Evolutionary conservation across 345 rosid species (phyloP).

Genomic region (Leavenworthia alabamica): DNA sequence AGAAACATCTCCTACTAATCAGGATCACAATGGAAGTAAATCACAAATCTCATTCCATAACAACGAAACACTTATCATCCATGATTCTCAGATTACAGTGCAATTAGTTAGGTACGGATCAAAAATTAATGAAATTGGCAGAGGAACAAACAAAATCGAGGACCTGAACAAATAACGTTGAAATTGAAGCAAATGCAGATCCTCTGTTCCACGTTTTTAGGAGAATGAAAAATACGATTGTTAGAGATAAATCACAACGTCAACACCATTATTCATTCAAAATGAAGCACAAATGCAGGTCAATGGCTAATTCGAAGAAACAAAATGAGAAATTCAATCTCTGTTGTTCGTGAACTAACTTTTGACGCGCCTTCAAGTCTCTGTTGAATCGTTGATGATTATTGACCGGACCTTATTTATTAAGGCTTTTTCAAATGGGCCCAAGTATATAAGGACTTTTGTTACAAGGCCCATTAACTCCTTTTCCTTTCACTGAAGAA

Average conservation of each 20-base stretch:
- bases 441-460: neutral
- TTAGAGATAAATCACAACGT: neutral
- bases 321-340: neutral
- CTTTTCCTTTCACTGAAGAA: conserved; percentile 24
- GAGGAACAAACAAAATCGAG: neutral
- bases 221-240: neutral
- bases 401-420: neutral
- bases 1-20: neutral
- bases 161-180: neutral
- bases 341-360: neutral
- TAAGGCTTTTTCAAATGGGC: neutral
- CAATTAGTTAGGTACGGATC: neutral
- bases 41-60: neutral
- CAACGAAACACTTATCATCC: neutral
- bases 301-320: neutral
- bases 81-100: neutral
- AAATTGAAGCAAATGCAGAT: conserved; percentile 12
- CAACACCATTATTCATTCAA: neutral
- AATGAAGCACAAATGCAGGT: neutral
- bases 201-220: conserved; percentile 4
- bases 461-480: no score
- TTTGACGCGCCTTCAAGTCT: conserved; percentile 6
- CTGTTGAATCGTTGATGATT: neutral
- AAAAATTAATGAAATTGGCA: neutral
- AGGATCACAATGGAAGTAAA: neutral